Base-by-base conservation (phyloP, 169 alveolate species). In the Eimeria praecox region DNA sequence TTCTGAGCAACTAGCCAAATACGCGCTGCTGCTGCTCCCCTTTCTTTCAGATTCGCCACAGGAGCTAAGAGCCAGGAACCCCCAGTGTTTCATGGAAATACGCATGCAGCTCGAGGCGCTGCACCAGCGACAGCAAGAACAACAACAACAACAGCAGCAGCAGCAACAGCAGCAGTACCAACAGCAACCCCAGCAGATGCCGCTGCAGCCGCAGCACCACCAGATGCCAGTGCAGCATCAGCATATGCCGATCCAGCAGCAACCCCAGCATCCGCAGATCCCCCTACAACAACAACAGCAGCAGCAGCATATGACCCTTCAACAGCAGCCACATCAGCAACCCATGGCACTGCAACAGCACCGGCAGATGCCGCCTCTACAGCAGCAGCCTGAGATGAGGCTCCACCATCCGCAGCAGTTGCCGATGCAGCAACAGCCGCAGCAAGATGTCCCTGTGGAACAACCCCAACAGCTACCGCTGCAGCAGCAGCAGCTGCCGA, bases 251-350 rank as follows among this genome's bases (percentile, higher is more conserved):
- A 49, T 56, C 24, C 52, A 33, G 2, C 77, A 33, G 78, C 92
- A 85, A 77, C n/a, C n/a, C n/a, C n/a, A n/a, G n/a, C n/a, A n/a
- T n/a, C n/a, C n/a, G n/a, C n/a, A n/a, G n/a, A n/a, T n/a, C n/a
- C n/a, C n/a, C n/a, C n/a, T n/a, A n/a, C 90, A 82, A 27, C 89
- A 80, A 33, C 90, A 82, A 73, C 90, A 82, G 92, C 92, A 49
- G 40, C 92, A 54, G 35, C 92, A 85, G 92, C 73, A 75, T 33
- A n/a, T 56, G 44, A 54, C 73, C 35, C 44, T 85, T 30, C 73
- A 33, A 35, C 92, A 54, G 75, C 92, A 85, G 77, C 92, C 62
- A 24, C 77, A 49, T 20, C 73, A n/a, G 77, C 92, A 85, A 35
- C 77, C 30, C 75, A n/a, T 85, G 9, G 33, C 73, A 33, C 92